These are phyloP conservation scores for Saturnispora bothae DNA, from an alignment of 805 yeast genomes.

Conservation along the genomic window DNA sequence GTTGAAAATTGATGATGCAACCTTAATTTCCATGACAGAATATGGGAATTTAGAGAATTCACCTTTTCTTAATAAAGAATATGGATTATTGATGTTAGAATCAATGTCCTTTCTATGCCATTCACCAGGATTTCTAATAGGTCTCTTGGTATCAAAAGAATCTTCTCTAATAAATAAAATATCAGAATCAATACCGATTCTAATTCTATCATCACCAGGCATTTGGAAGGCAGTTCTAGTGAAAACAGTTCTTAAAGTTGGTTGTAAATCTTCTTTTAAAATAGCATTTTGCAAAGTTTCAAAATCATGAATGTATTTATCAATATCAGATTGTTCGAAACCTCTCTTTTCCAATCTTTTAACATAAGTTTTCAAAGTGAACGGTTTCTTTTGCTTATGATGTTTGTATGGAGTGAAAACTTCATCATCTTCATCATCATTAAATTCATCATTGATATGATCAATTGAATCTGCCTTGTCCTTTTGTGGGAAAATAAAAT, in stretches of 20 bases:
- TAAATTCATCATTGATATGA: constrained; percentile 30
- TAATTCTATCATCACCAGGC: constrained; percentile 91
- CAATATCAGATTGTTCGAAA: constrained; percentile 40
- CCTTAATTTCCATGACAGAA: constrained; percentile 78
- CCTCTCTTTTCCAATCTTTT: constrained; percentile 56
- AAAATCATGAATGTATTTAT: constrained; percentile 43
- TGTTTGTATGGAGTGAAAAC: constrained; percentile 5
- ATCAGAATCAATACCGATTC: constrained; percentile 86
- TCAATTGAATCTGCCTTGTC: constrained; percentile 7
- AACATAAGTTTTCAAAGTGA: constrained; percentile 36
- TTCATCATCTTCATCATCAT: constrained; percentile 21
- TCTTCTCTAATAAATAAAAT: constrained; percentile 85
- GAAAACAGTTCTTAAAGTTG: constrained; percentile 76
- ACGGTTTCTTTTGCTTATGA: constrained; percentile 20
- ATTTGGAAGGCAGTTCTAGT: constrained; percentile 95
- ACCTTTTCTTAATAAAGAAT: constrained; percentile 69
- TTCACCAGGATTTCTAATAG: constrained; percentile 75
- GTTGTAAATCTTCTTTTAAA: constrained; percentile 58
- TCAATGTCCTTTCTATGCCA: constrained; percentile 96
- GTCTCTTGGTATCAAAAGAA: constrained; percentile 70
- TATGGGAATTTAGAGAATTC: constrained; percentile 79
- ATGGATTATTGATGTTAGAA: constrained; percentile 58
- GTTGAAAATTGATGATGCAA: constrained; percentile 33
- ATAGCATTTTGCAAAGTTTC: constrained; percentile 55
- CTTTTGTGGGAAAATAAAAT: constrained; percentile 36